These are phyloP conservation scores for Firmiana major DNA, from an alignment of 345 rosid species.

Conservation along the genomic window DNA sequence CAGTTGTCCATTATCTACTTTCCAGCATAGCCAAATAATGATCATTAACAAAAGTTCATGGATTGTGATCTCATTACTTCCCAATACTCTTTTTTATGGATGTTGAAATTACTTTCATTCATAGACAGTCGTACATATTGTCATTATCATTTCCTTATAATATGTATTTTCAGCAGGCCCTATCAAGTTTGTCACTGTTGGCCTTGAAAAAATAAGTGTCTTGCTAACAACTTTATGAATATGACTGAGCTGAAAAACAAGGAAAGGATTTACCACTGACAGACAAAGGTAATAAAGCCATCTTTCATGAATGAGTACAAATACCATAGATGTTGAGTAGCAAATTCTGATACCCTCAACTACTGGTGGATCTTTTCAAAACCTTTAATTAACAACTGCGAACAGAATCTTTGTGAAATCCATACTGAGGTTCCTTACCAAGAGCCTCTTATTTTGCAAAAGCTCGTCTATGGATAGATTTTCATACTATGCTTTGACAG, in stretches of 20 bases:
- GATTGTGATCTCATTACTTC: background rate
- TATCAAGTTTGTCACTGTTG: slow-evolving; percentile 13
- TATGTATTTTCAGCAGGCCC: slow-evolving; percentile 16
- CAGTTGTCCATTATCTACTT: background rate
- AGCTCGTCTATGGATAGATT: background rate
- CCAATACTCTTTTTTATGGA: background rate
- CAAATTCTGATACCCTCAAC: background rate
- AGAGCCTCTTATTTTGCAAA: background rate
- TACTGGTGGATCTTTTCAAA: slow-evolving; percentile 7
- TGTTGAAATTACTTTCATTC: background rate
- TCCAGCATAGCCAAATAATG: background rate
- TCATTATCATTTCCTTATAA: slow-evolving; percentile 11
- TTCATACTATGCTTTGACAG: background rate
- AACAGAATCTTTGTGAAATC: background rate
- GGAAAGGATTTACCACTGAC: slow-evolving; percentile 16
- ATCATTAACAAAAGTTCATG: background rate
- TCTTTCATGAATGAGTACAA: slow-evolving; percentile 17
- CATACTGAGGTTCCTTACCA: background rate
- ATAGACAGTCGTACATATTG: slow-evolving; percentile 8
- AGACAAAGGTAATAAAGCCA: slow-evolving; percentile 18
- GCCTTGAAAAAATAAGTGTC: slow-evolving; percentile 2
- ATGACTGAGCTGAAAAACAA: slow-evolving; percentile 15
- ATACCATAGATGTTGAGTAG: slow-evolving; percentile 5
- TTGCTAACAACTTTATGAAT: slow-evolving; percentile 16
- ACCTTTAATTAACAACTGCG: background rate